These are phyloP conservation scores for Penicillium malachiteum DNA, from an alignment of 495 filamentous ascomycete genomes.

Conservation along the genomic window DNA sequence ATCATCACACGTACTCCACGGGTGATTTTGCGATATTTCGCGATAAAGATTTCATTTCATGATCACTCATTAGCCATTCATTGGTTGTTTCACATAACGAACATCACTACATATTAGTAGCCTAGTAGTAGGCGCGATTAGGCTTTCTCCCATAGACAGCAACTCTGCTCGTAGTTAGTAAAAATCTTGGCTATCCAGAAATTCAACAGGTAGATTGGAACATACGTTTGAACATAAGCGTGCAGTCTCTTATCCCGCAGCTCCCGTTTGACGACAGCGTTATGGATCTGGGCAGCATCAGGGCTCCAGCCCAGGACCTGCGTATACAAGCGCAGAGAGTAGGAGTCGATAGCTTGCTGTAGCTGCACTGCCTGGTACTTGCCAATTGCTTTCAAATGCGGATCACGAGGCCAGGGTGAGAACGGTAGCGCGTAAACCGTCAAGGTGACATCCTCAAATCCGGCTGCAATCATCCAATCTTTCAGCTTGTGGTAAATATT, in stretches of 20 bases:
- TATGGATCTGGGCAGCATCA: conserved; percentile 37
- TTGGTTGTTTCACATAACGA: no score
- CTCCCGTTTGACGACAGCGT: conserved; percentile 27
- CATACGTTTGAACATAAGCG: conserved; percentile 30
- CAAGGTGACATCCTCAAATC: conserved; percentile 60
- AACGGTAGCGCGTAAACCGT: conserved; percentile 60
- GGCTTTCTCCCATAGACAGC: conserved; percentile 23
- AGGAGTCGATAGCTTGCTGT: conserved; percentile 57
- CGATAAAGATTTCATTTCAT: no score
- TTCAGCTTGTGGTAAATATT: conserved; percentile 43
- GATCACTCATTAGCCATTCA: no score
- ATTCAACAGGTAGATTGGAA: not conserved
- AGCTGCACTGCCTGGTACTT: conserved; percentile 59
- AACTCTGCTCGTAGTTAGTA: conserved; percentile 19
- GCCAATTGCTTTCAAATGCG: conserved; percentile 62
- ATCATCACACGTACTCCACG: no score
- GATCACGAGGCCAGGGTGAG: conserved; percentile 66
- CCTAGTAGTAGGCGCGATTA: not conserved
- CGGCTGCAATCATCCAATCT: conserved; percentile 42
- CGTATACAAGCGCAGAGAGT: conserved; percentile 59
- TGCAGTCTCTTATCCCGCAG: conserved; percentile 20
- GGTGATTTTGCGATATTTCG: no score
- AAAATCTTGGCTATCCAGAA: not conserved
- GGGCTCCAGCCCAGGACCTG: conserved; percentile 47
- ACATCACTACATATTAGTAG: not conserved